Base-by-base conservation (phyloP, 495 filamentous ascomycete genomes). In the Parmelia sp. region DNA sequence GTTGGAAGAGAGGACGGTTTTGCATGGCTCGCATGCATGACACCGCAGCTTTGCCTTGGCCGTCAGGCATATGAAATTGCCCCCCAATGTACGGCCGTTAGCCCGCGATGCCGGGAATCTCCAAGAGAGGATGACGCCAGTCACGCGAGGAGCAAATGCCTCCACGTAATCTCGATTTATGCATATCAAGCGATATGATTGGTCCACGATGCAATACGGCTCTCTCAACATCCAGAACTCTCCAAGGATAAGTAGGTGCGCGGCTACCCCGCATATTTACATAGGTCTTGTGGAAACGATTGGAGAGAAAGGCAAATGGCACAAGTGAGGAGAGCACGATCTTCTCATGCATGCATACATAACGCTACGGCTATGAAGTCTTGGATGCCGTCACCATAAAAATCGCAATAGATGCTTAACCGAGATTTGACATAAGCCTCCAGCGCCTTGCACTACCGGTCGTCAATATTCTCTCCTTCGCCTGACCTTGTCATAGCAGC, bases 401-500 rank as follows among this genome's bases (percentile, higher is more conserved):
- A 2, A 44, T 3, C 42, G 3, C 5, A 44, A 21, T 5, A 4
- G 17, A 15, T 40, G 12, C 12, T 40, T 9, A 40, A 3, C 21
- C 39, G 14, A 3, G 8, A 14, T 42, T 44, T 35, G 40, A 60
- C 40, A 23, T 44, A 9, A 60, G 12, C 39, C 17, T n/a, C 47
- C 23, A 27, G 23, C 10, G 12, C 15, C 4, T 23, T 29, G 23
- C 4, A 9, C 27, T 12, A 25, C 14, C 8, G 10, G 35, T n/a
- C 23, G 19, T 6, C n/a, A 23, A 7, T 1, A 4, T 3, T 11
- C 31, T 44, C n/a, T 35, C 55, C n/a, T 45, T 29, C 25, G 6
- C 36, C 12, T 25, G 9, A n/a, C 15, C 31, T 39, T 19, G 40
- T 69, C 69, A 79, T 47, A 79, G 31, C 14, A 66, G 56, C 72